phyloP scores from a whole-genome alignment of 306 rosid genomes.

The Dalbergia cultrata region DNA sequence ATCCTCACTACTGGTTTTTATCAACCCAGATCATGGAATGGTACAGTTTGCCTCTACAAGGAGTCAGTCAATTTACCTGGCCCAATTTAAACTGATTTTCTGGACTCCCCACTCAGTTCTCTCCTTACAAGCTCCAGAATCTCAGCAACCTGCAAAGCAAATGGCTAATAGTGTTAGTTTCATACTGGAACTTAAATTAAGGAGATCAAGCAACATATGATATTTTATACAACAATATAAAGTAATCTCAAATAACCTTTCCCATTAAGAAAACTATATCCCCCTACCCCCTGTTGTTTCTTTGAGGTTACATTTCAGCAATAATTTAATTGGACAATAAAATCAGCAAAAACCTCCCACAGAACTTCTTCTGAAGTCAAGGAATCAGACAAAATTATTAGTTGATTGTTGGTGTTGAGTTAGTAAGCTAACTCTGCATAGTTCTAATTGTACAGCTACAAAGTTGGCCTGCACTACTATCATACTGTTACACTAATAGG shows the following conservation, averaged over 20 bases:
- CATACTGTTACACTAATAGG: background rate
- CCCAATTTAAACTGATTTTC: conserved; percentile 50
- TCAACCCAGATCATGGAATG: conserved; percentile 14
- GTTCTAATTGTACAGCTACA: conserved; percentile 3
- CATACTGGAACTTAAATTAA: background rate
- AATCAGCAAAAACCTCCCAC: background rate
- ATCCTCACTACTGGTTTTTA: conserved; percentile 14
- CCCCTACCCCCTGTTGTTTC: background rate
- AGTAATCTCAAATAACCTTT: conserved; percentile 23
- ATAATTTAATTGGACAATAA: background rate
- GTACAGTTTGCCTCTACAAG: conserved; percentile 8
- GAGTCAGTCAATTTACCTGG: conserved; percentile 55
- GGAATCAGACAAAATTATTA: conserved; percentile 21
- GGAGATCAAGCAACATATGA: background rate
- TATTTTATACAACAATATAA: conserved; percentile 28
- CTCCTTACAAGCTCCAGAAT: conserved; percentile 82
- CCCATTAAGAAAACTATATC: background rate
- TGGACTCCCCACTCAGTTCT: conserved; percentile 64
- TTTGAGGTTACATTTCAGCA: conserved; percentile 3
- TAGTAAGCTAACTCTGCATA: conserved; percentile 10
- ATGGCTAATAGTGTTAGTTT: conserved; percentile 30
- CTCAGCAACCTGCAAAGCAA: conserved; percentile 68
- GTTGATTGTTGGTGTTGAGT: background rate
- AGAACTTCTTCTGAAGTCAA: conserved; percentile 15
- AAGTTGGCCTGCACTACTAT: background rate